Base-by-base conservation (phyloP, 2,329 filamentous ascomycete genomes). In the Xylariaceae sp. region DNA sequence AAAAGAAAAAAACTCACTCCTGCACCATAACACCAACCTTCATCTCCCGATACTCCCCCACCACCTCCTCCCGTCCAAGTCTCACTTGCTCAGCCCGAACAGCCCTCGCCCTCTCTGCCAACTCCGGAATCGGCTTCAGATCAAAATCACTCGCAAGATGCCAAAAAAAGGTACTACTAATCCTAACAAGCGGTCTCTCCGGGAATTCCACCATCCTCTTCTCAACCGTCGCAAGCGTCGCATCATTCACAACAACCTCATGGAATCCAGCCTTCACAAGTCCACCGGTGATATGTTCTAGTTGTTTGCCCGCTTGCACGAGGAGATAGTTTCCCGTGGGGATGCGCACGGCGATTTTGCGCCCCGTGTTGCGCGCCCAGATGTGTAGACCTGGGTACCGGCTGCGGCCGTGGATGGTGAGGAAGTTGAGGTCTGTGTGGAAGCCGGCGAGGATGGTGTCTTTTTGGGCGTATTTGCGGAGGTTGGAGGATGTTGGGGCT, bases 391-490 rank as follows among this genome's bases (percentile, higher is more conserved):
- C 83, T 0, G 83, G 83, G 65, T 84, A 86, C 60, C 83, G 81
- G 35, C 81, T 84, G 64, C 83, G 83, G 58, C 83, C 83, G 13
- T 86, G 83, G 72, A 86, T 86, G 64, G 83, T 86, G 55, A 86
- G 76, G 70, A 85, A 86, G 76, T 86, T 86, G 59, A 86, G 80
- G 67, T 86, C 83, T 0, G 83, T 85, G 71, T 86, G 83, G 75
- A 86, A 86, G 45, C 83, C 83, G 13, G 83, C 83, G 13, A 86
- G 78, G 67, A 86, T 85, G 53, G 82, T 85, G 73, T 84, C 78
- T 54, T 76, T 73, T 2, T 70, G 52, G 51, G 80, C 80, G 73
- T 84, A 83, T 59, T 78, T 82, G 10, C 63, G 56, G 10, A 86
- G 78, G 67, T 86, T 81, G 0, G 82, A 85, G 1, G 83, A 82